Conservation (phyloP, 2,329 filamentous ascomycete species). For the Aspergillus neoniger region DNA sequence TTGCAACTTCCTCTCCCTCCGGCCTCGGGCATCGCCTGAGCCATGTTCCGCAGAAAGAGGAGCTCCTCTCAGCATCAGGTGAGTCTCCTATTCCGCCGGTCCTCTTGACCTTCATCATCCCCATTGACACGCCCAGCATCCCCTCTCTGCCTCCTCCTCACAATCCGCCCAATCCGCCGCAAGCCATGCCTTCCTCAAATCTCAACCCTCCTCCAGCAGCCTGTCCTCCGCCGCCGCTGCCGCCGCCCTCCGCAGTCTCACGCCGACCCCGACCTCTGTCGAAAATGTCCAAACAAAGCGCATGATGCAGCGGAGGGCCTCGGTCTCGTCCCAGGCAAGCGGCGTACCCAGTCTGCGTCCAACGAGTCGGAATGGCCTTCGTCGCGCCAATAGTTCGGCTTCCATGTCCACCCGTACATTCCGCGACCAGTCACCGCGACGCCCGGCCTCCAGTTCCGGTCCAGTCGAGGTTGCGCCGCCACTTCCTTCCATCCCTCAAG, state of each 20-base stretch:
- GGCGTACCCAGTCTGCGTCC: conserved; percentile 45
- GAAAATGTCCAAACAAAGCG: conserved; percentile 86
- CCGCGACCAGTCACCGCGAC: conserved; percentile 68
- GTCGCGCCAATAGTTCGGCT: conserved; percentile 67
- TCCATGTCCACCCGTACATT: conserved; percentile 92
- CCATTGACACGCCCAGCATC: conserved; percentile 47
- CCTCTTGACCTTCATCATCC: background rate
- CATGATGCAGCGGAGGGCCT: conserved; percentile 71
- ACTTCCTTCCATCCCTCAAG: conserved; percentile 70
- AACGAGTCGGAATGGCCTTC: conserved; percentile 51
- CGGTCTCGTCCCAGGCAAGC: conserved; percentile 67
- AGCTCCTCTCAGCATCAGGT: conserved; percentile 46
- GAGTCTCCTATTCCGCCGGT: conserved; percentile 13
- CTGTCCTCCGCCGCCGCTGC: conserved; percentile 85
- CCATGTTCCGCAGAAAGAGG: conserved; percentile 47
- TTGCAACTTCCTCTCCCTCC: conserved; percentile 7
- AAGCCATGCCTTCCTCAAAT: conserved; percentile 74
- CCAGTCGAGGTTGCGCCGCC: conserved; percentile 63
- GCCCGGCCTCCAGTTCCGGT: conserved; percentile 47
- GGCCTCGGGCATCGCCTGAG: conserved; percentile 10
- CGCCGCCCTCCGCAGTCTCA: conserved; percentile 76
- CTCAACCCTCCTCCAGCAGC: conserved; percentile 62
- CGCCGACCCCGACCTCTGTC: conserved; percentile 76
- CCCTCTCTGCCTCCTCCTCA: conserved; percentile 64
- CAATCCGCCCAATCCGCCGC: conserved; percentile 79